These are phyloP conservation scores for Trichoderma sp. DNA, from an alignment of 2,329 filamentous ascomycete genomes.

Conservation along the genomic window DNA sequence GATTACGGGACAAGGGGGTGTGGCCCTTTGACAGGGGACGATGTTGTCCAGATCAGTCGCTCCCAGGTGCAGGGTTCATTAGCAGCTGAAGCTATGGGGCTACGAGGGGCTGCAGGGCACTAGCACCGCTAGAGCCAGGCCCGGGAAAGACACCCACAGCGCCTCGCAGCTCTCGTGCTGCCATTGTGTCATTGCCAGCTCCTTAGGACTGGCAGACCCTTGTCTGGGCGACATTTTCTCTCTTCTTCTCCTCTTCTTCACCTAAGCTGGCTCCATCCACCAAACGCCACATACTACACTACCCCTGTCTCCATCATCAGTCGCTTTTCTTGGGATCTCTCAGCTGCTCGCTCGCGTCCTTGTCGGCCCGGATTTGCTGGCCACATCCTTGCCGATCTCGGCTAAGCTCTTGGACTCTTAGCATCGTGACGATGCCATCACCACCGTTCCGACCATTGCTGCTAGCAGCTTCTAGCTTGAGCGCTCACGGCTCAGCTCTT, in stretches of 20 bases:
- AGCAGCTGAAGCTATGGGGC: not conserved
- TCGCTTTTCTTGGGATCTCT: not conserved
- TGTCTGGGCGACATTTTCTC: not conserved
- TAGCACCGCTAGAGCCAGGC: not conserved
- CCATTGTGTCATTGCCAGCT: not conserved
- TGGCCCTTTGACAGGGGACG: not conserved
- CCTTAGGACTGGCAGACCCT: not conserved
- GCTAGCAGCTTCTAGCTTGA: not conserved
- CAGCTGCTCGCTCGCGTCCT: not conserved
- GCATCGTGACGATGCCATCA: not conserved
- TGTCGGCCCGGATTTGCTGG: constrained; percentile 11
- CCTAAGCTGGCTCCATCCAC: constrained; percentile 5
- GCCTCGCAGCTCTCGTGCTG: not conserved
- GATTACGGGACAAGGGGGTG: not conserved
- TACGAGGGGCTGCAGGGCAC: not conserved
- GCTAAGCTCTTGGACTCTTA: not conserved
- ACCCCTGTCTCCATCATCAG: not conserved
- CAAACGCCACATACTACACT: not conserved
- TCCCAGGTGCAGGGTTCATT: not conserved
- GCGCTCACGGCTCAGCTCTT: not conserved
- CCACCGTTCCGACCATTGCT: not conserved
- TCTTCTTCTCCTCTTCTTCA: not conserved
- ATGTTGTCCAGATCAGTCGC: too few species aligned
- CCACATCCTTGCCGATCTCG: constrained; percentile 15
- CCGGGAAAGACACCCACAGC: not conserved